Conservation (phyloP, 208 protist genomes). For the Crithidia sp. region DNA sequence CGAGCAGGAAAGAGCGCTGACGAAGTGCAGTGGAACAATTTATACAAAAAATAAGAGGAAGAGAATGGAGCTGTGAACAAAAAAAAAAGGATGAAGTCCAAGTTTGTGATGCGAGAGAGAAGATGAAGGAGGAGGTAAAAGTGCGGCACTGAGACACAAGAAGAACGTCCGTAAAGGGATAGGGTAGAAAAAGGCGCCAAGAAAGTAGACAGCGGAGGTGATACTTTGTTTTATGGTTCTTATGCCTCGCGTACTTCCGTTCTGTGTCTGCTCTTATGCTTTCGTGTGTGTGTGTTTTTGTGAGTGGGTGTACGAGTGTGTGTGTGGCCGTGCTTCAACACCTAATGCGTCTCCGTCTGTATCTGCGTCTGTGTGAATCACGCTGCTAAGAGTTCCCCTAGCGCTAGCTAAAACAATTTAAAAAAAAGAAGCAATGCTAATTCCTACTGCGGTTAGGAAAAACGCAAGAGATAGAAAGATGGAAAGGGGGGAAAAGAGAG, state of each 20-base stretch:
- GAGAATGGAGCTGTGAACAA: neutral
- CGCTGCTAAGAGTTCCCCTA: slow-evolving; percentile 21
- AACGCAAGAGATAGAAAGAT: neutral
- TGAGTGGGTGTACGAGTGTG: neutral
- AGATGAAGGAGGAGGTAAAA: neutral
- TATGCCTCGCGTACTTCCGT: neutral
- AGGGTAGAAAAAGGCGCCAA: no score
- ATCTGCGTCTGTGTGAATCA: slow-evolving; percentile 19
- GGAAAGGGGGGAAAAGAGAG: neutral
- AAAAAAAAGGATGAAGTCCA: slow-evolving; percentile 5
- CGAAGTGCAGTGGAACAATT: neutral
- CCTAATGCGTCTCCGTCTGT: neutral
- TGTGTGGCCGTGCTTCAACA: neutral
- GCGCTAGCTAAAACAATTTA: slow-evolving; percentile 19
- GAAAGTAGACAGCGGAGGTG: no score
- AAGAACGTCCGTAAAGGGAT: no score
- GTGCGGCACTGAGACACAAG: neutral
- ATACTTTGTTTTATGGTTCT: no score
- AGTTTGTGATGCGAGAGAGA: neutral
- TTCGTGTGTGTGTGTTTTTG: neutral
- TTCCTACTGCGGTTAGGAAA: slow-evolving; percentile 10
- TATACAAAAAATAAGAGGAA: neutral
- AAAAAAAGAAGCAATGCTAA: slow-evolving; percentile 13
- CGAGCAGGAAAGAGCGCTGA: no score
- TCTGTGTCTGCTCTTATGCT: neutral